Evolutionary conservation across 1,139 yeast genomes (phyloP), one percentile per base, ranked within the genome.

Genomic region (Starmera stellimalicola): DNA sequence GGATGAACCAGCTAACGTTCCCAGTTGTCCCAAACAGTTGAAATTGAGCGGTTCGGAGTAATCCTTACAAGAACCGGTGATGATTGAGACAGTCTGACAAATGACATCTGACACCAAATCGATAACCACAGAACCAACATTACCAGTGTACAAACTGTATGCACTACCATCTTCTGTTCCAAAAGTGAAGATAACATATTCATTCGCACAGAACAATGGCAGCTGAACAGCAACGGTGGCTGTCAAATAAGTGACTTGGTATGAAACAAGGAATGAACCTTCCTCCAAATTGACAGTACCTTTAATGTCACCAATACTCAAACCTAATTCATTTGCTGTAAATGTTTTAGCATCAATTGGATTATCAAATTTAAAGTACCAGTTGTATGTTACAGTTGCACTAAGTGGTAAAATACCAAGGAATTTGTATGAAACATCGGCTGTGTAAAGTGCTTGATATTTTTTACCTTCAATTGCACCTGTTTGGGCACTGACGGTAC

Each of bases 51-150:
- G 16, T 4, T 12, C 15, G 6, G 7, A 11, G 16, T 26, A 26
- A 8, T 5, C 7, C n/a, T 6, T 10, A 26, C 29, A 26, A 10
- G n/a, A n/a, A 10, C 10, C 26, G 18, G 12, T 15, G 8, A 4
- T 16, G 8, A 7, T 11, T 7, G 14, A 12, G 7, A n/a, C n/a
- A n/a, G n/a, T n/a, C n/a, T 7, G 15, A 24, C 26, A 24, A 24
- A 24, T 10, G 26, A 16, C 34, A 39, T 38, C 37, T 39, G 31
- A 34, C 40, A 34, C 37, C 44, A 38, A 43, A 43, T 16, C 40
- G 39, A 27, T 40, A 39, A 30, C 41, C 12, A 16, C 14, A 11
- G 19, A 24, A 11, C 24, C 33, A 26, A 32, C 31, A 11, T 15
- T 19, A 24, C 33, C 33, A 11, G 31, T 16, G 41, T 35, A 42